Percentiles rank a stretch among this genome's conserved stretches.
phyloP scores from a whole-genome alignment of 116 monocot species.

The Trichopus zeylanicus region DNA sequence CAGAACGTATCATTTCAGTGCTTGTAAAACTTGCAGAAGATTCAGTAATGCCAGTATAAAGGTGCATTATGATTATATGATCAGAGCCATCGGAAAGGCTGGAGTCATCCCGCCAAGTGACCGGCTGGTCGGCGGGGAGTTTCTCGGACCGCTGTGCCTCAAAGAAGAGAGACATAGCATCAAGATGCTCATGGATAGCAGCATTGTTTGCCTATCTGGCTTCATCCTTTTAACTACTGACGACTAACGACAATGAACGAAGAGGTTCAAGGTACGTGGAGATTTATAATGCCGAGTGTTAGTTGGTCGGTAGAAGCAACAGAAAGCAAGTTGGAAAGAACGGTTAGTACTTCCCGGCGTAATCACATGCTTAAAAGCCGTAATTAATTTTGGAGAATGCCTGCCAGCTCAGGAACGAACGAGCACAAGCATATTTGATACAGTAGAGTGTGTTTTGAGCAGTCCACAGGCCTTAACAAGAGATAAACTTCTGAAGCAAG shows the following conservation, averaged over 20 bases:
- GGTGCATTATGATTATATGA: constrained; percentile 14
- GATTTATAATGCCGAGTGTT: background rate
- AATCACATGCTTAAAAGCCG: constrained; percentile 15
- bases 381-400: background rate
- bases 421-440: background rate
- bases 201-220: background rate
- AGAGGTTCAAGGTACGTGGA: background rate
- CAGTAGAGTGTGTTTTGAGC: no score
- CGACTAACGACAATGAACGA: no score
- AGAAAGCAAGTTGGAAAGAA: background rate
- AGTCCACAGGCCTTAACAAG: no score
- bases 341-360: background rate
- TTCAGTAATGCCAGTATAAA: no score
- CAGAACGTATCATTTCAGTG: background rate
- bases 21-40: no score
- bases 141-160: constrained; percentile 77
- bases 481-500: background rate
- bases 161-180: constrained; percentile 31
- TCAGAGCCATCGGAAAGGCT: constrained; percentile 39
- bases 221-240: constrained; percentile 7
- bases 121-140: constrained; percentile 49
- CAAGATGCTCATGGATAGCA: background rate
- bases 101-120: constrained; percentile 53
- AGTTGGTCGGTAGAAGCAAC: constrained; percentile 7
- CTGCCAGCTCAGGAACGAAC: no score